Evolutionary conservation across 1,284 basidiomycete species (phyloP).

Genomic region (Rhizopogon hawkerae): DNA sequence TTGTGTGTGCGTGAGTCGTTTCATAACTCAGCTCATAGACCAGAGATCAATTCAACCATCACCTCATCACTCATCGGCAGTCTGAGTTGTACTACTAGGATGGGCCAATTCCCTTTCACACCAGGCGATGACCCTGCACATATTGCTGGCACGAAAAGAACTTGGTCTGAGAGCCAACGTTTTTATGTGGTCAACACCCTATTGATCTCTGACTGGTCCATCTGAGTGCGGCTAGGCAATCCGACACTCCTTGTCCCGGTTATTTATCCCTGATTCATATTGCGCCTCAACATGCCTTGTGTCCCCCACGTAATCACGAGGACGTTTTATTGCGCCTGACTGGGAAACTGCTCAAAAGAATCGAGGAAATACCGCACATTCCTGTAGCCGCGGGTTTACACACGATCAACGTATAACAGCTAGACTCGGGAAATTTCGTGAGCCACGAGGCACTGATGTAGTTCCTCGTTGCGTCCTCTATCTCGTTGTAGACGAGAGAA

Average conservation of each 20-base stretch:
- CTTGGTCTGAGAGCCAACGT: neutral
- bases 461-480: constrained; percentile 7
- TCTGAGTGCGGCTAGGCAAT: neutral
- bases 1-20: neutral
- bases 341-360: constrained; percentile 9
- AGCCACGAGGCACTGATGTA: constrained; percentile 6
- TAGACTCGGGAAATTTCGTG: constrained; percentile 1
- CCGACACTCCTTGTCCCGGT: constrained; percentile 2
- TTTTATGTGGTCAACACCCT: neutral
- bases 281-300: constrained; percentile 6
- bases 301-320: constrained; percentile 2
- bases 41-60: neutral
- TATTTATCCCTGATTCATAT: neutral
- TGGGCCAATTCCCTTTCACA: neutral
- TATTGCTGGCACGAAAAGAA: neutral
- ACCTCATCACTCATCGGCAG: neutral
- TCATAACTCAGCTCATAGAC: neutral
- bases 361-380: constrained; percentile 16
- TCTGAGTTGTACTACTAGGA: neutral
- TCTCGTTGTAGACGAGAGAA: constrained; percentile 10
- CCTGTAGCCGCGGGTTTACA: constrained; percentile 20
- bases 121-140: neutral
- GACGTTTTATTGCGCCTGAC: constrained; percentile 6
- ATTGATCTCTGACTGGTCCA: neutral
- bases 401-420: constrained; percentile 9